Conservation (phyloP, 768 basidiomycete genomes). For the Suillus cothurnatus region DNA sequence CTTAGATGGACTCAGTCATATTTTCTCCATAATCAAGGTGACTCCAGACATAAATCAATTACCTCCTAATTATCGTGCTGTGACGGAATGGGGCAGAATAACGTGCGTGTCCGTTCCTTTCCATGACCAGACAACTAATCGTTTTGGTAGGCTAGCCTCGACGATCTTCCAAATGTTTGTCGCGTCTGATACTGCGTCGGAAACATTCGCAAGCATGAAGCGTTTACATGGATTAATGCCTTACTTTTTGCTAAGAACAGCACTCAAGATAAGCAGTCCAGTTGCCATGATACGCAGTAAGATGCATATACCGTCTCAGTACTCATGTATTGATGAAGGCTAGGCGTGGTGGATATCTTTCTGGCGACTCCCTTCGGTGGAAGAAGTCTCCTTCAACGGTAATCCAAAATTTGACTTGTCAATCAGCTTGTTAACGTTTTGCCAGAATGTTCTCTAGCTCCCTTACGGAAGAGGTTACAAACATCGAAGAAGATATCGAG, state of each 20-base stretch:
- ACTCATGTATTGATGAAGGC: constrained; percentile 10
- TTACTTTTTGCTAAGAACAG: constrained; percentile 93
- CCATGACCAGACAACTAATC: constrained; percentile 12
- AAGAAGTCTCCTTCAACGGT: constrained; percentile 89
- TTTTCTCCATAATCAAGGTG: constrained; percentile 88
- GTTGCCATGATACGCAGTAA: constrained; percentile 92
- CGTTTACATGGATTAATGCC: constrained; percentile 96
- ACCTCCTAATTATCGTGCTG: constrained; percentile 84
- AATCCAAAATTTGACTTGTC: not conserved
- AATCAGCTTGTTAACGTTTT: not conserved
- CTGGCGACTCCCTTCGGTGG: constrained; percentile 97
- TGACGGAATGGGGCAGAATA: constrained; percentile 95
- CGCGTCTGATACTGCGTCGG: constrained; percentile 90
- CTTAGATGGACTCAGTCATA: constrained; percentile 82
- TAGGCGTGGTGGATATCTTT: constrained; percentile 87
- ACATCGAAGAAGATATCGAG: constrained; percentile 84
- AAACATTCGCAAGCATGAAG: constrained; percentile 85
- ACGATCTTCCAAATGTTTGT: constrained; percentile 96
- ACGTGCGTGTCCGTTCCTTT: constrained; percentile 62
- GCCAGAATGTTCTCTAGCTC: constrained; percentile 96
- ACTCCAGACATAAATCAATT: constrained; percentile 77
- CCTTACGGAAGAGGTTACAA: constrained; percentile 84
- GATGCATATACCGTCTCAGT: constrained; percentile 18
- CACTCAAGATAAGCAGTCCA: constrained; percentile 92
- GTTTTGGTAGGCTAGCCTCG: constrained; percentile 74